Percentiles rank a stretch among this genome's conserved stretches.
Conservation (phyloP, 163 green algal genomes). For the Scenedesmus sp. region DNA sequence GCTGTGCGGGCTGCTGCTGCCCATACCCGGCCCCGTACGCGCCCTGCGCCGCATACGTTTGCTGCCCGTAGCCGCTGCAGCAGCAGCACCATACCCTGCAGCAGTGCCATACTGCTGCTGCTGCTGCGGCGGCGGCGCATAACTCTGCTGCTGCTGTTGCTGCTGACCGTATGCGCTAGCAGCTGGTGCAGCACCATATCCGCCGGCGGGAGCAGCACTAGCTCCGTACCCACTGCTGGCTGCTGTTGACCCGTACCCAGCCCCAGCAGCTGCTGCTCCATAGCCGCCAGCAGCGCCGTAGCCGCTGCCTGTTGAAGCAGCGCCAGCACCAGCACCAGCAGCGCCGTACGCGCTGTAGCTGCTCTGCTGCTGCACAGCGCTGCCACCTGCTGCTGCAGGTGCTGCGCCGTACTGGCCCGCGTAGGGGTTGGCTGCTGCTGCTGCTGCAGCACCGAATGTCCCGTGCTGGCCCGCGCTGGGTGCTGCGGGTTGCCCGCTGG, state of each 20-base stretch:
- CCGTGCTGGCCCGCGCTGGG: neutral
- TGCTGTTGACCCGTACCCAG: conserved; percentile 26
- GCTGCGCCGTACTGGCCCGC: neutral
- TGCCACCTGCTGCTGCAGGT: conserved; percentile 45
- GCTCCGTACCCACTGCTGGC: conserved; percentile 32
- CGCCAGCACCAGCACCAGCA: conserved; percentile 17
- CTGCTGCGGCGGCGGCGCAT: conserved; percentile 46
- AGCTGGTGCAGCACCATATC: conserved; percentile 28
- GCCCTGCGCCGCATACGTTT: conserved; percentile 12
- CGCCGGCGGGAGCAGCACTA: conserved; percentile 7
- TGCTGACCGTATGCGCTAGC: neutral
- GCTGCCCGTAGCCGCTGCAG: conserved; percentile 52
- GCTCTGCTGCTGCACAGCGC: conserved; percentile 61
- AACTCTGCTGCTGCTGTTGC: conserved; percentile 50
- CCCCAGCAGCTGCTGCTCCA: conserved; percentile 10
- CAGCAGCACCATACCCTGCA: conserved; percentile 40
- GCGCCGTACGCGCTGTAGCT: conserved; percentile 37
- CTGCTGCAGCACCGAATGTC: conserved; percentile 18
- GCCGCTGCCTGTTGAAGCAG: conserved; percentile 52
- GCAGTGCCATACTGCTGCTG: conserved; percentile 2
- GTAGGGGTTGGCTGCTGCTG: conserved; percentile 9
- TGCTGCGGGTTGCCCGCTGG: conserved; percentile 25
- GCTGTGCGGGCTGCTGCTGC: conserved; percentile 35
- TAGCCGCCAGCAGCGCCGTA: conserved; percentile 6
- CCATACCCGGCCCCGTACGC: conserved; percentile 18